A percentile compares a stretch with the other conserved stretches of the same genome.
Conservation (phyloP, 2,329 filamentous ascomycete species). For the Cercospora sp. region DNA sequence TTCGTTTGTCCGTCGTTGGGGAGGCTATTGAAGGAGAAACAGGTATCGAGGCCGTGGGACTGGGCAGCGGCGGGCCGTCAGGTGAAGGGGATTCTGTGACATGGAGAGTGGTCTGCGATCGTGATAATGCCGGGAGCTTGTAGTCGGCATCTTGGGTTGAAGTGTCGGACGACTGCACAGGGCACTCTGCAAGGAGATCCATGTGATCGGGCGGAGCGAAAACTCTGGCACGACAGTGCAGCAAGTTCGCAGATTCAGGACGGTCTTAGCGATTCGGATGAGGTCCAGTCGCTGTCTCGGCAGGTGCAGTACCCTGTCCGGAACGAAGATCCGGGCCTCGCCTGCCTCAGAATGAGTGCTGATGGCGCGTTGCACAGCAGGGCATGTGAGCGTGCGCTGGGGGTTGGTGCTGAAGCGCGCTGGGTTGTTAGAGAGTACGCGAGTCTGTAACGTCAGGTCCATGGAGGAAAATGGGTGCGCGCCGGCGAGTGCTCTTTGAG, state of each 20-base stretch:
- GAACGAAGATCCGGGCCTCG: slow-evolving; percentile 3
- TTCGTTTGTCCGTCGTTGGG: slow-evolving; percentile 23
- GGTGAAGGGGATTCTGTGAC: slow-evolving; percentile 9
- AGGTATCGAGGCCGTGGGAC: slow-evolving; percentile 7
- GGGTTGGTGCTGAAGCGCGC: not conserved
- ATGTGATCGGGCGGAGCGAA: slow-evolving; percentile 23
- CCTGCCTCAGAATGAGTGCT: slow-evolving; percentile 16
- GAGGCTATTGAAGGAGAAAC: slow-evolving; percentile 15
- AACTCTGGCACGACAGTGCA: slow-evolving; percentile 27
- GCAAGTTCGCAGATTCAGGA: slow-evolving; percentile 28
- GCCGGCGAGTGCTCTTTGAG: not conserved
- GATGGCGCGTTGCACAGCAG: slow-evolving; percentile 9
- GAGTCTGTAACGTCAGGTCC: slow-evolving; percentile 11
- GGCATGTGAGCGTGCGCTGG: not conserved
- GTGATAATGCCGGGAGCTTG: slow-evolving; percentile 25
- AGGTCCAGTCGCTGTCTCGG: slow-evolving; percentile 16
- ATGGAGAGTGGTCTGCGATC: slow-evolving; percentile 22
- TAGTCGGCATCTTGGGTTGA: slow-evolving; percentile 20
- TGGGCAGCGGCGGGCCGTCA: slow-evolving; percentile 10
- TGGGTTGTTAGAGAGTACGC: not conserved
- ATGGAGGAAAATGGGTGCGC: slow-evolving; percentile 8
- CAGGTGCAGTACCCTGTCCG: slow-evolving; percentile 11
- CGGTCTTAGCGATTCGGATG: slow-evolving; percentile 19
- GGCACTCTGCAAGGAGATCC: slow-evolving; percentile 23
- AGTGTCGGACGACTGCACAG: slow-evolving; percentile 20